Evolutionary conservation across 1,139 yeast genomes (phyloP), one percentile per base, ranked within the genome.

Genomic region (Barnettozyma hawaiiensis): DNA sequence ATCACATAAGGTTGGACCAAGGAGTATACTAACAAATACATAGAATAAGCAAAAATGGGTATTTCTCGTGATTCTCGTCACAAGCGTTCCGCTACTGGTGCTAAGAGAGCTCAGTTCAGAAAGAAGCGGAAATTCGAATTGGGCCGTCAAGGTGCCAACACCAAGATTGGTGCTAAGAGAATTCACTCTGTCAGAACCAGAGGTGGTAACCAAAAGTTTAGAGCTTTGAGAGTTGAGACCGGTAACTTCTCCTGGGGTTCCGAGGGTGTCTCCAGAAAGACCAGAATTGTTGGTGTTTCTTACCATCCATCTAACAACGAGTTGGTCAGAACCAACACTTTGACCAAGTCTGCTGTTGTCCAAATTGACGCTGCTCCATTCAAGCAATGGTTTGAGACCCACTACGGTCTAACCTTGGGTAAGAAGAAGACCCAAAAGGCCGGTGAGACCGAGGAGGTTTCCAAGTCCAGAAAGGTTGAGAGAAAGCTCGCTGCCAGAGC

Each of bases 1-100:
- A 20, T 6, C 19, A n/a, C n/a, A n/a, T n/a, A n/a, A n/a, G n/a
- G n/a, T n/a, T 15, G 23, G 27, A 16, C 11, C 31, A 14, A 16
- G 20, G n/a, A n/a, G n/a, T n/a, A n/a, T 37, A 37, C 39, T 15
- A 26, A 20, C 24, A 23, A 46, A 42, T 9, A 5, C 49, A 44
- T 44, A 50, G 51, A 66, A 41, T 48, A 45, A 47, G 44, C 43
- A 52, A 75, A 66, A 64, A 92, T 92, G 98, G 97, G 98, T 90
- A 92, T 92, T 85, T 90, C 97, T 77, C 94, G 99, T 84, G 98
- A 92, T 81, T 90, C 98, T 75, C 96, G 97, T 81, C 98, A 92
- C 89, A 92, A 92, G 86, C 95, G 98, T 78, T 78, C 97, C 67
- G 96, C 95, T 75, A 90, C 99, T 71, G 99, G 99, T 84, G 99